Evolutionary conservation across 352 stramenopile genomes (phyloP).

Genomic region (Globisporangium splendens): DNA sequence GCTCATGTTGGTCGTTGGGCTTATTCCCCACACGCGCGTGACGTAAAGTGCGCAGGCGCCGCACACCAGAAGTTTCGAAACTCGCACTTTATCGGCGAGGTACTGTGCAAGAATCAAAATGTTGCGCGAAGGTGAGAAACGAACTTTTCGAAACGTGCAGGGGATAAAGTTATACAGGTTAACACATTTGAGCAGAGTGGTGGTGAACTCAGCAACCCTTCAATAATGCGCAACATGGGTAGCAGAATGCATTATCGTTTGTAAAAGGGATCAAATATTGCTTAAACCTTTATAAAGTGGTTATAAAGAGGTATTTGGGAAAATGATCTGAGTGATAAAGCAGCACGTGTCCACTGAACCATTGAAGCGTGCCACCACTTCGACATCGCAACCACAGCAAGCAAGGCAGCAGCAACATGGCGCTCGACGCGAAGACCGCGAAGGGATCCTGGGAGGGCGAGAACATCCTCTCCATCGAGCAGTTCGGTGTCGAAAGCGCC

Average conservation of each 20-base stretch:
- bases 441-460: conserved; percentile 62
- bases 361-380: background rate
- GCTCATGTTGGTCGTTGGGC: conserved; percentile 16
- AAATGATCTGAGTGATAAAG: background rate
- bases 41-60: conserved; percentile 17
- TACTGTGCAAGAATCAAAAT: background rate
- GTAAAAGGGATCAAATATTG: too few relatives aligned
- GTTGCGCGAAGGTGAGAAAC: background rate
- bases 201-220: too few relatives aligned
- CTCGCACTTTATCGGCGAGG: background rate
- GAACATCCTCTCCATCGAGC: conserved; percentile 75
- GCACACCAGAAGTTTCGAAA: conserved; percentile 1
- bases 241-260: too few relatives aligned
- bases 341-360: background rate
- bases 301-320: too few relatives aligned
- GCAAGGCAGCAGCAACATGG: conserved; percentile 15
- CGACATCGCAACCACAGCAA: conserved; percentile 7
- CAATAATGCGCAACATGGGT: too few relatives aligned
- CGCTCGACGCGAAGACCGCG: conserved; percentile 57
- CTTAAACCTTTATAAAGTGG: too few relatives aligned
- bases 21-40: too few relatives aligned
- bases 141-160: background rate
- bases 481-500: conserved; percentile 73
- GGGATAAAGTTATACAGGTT: background rate
- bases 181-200: too few relatives aligned